Conservation (phyloP, 495 filamentous ascomycete genomes). For the Aspergillus baeticus region DNA sequence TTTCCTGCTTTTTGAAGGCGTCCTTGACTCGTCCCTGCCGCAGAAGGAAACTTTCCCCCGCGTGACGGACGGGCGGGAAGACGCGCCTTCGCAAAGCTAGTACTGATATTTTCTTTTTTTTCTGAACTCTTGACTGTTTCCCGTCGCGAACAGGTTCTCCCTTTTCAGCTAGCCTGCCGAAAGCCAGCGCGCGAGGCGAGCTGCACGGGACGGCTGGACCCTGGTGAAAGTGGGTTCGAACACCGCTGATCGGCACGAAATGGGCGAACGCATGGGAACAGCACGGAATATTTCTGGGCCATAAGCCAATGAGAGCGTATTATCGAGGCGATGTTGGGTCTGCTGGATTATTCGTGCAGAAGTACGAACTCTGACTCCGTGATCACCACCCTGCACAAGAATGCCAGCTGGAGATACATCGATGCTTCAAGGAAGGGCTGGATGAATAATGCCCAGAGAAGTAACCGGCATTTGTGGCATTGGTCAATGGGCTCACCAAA, state of each 20-base stretch:
- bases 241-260: constrained; percentile 12
- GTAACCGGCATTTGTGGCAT: too few species aligned
- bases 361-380: constrained; percentile 1
- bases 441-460: too few species aligned
- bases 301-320: constrained; percentile 3
- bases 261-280: background rate
- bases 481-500: background rate
- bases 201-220: constrained; percentile 15
- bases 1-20: constrained; percentile 3
- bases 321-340: background rate
- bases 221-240: constrained; percentile 3
- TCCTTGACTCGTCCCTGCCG: background rate
- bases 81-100: background rate
- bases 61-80: constrained; percentile 2
- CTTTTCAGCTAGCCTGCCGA: constrained; percentile 1
- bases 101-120: background rate
- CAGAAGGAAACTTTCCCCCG: constrained; percentile 2
- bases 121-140: background rate
- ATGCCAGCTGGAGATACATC: too few species aligned
- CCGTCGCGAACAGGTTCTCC: background rate
- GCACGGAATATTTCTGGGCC: constrained; percentile 1
- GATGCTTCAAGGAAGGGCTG: too few species aligned
- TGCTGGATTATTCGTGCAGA: background rate
- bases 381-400: background rate
- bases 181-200: background rate